Base-by-base conservation (phyloP, 371 early-diverging fungal genomes). In the Mortierella sp. region DNA sequence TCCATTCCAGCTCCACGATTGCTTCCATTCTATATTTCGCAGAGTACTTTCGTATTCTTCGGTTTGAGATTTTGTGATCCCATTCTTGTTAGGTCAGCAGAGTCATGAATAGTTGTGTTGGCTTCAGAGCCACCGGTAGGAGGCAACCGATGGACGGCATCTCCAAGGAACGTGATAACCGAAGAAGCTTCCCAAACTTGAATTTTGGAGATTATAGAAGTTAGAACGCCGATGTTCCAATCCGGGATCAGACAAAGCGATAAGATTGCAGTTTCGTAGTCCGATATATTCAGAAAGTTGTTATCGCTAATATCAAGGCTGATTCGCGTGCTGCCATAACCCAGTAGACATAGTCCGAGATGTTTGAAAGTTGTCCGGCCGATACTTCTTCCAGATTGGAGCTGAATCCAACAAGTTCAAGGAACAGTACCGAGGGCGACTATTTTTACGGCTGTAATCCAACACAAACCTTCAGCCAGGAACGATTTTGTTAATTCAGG, bases 31-130 rank as follows among this genome's bases (percentile, higher is more conserved):
- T 61, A 22, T 68, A 68, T 12, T 37, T 28, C 68, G 56, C 28
- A 68, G n/a, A 17, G 23, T 57, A 8, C 13, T 60, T 37, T 68
- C 61, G 32, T 68, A 68, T 35, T 59, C 68, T 19, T 40, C 54
- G 28, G 61, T 59, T 12, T 6, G 10, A 2, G 32, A 43, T 61
- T 68, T 53, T 12, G 68, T 37, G 17, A 68, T 37, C 9, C 68
- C 68, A 35, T 61, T 13, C 31, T 60, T 60, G 51, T 61, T 68
- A 69, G 23, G 57, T 23, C 56, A 1, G 70, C 29, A 26, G 70
- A 63, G 58, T 69, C 70, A 23, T 58, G 70, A 56, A 69, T 43
- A 32, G 70, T 64, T 5, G 63, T 69, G 47, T 62, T 69, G 43
- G 70, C 70, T 2, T 64, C 70, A 17, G 70, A 23, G 4, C 70